Evolutionary conservation across 2,329 filamentous ascomycete species (phyloP), one percentile per base, ranked within the genome.

Genomic region (Phaeophleospora eucalypticola): DNA sequence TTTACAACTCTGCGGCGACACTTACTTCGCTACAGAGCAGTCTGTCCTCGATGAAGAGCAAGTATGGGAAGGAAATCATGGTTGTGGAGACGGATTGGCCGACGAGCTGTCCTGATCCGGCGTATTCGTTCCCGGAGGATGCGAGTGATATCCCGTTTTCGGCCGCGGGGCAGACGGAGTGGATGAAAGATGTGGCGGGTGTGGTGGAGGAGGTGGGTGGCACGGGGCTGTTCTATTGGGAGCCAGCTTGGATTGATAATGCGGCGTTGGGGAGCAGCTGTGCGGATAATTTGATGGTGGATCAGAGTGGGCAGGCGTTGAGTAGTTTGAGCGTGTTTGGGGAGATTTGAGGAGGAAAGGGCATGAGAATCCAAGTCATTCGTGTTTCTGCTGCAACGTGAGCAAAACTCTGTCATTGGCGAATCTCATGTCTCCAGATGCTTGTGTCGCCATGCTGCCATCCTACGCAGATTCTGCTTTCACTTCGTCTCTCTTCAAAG

Each of bases 61-160:
- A 58, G 41, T 65, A 63, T 35, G 51, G 55, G 8, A 65, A 63
- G 46, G 49, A 45, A 12, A 46, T 62, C 7, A 53, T 57, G 49
- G 58, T 61, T 9, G 57, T 60, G 9, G 62, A 64, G 48, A 65
- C 61, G 32, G 54, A 64, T 49, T 65, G 59, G 59, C 63, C 60
- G 27, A 46, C 41, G 20, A 49, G 27, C 55, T 65, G 42, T 62
- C 59, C 16, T 55, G 63, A 48, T 21, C 56, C 59, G 14, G 43
- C 33, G 6, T 58, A 56, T 38, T 41, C 43, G 4, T 61, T 63
- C 35, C 58, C 59, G 1, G 44, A 46, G 3, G 59, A 61, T 45
- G 46, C 54, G 41, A 48, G 44, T n/a, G 48, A 43, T 15, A 58
- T 65, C 18, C 53, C 61, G 1, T 52, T 59, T 45, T 61, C 57